Conservation (phyloP, 1,139 yeast species). For the Pneumocystis murina region DNA sequence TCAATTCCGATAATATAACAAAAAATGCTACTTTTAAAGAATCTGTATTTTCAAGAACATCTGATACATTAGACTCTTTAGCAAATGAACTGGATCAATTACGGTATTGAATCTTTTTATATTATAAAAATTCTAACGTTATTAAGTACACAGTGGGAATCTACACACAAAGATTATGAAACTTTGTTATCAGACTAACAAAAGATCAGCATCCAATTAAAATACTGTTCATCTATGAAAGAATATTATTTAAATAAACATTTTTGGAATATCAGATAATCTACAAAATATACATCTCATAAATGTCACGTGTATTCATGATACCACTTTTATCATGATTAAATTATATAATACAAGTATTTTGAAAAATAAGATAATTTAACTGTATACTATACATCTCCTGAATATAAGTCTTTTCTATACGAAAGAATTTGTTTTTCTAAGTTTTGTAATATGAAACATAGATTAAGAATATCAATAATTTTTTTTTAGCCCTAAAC, state of each 20-base stretch:
- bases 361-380: not conserved
- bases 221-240: not conserved
- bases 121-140: not conserved
- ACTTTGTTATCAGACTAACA: not conserved
- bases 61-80: conserved; percentile 6
- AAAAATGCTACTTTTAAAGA: not conserved
- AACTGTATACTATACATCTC: not conserved
- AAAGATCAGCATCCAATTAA: not conserved
- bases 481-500: not conserved
- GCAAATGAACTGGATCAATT: conserved; percentile 11
- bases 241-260: not conserved
- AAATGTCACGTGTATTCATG: not conserved
- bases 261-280: not conserved
- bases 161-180: not conserved
- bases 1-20: not conserved
- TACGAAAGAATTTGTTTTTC: not conserved
- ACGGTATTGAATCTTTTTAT: not conserved
- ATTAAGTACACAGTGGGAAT: not conserved
- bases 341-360: not conserved
- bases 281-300: not conserved
- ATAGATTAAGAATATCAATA: not conserved
- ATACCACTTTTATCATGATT: not conserved
- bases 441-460: not conserved
- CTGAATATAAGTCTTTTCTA: not conserved
- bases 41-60: not conserved